Conservation (phyloP, 441 rosid species). For the Rhodomyrtus psidioides region DNA sequence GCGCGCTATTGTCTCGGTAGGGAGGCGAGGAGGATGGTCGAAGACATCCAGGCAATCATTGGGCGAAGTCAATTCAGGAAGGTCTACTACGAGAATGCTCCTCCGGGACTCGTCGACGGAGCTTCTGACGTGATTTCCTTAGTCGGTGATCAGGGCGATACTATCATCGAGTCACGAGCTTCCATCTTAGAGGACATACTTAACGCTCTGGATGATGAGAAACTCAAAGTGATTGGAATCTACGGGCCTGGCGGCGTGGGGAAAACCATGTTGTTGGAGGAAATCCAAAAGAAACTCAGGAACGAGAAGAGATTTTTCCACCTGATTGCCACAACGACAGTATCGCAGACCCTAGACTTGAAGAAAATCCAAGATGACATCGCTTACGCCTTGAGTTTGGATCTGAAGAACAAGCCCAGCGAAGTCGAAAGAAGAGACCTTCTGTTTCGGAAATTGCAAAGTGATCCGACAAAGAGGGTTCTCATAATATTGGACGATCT, state of each 20-base stretch:
- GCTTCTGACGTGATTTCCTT: accelerated
- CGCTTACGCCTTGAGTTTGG: accelerated
- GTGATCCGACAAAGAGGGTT: accelerated
- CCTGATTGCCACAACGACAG: neutral
- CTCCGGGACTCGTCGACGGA: accelerated
- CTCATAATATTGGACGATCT: neutral
- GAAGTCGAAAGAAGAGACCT: accelerated
- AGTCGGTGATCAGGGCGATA: accelerated
- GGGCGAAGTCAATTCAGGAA: accelerated
- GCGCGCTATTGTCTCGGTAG: accelerated
- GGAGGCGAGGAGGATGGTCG: accelerated
- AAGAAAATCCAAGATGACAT: accelerated
- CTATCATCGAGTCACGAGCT: neutral
- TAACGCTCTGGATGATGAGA: neutral
- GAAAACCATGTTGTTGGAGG: neutral
- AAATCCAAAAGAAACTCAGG: neutral
- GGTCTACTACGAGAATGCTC: neutral
- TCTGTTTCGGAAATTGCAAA: accelerated
- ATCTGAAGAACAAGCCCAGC: neutral
- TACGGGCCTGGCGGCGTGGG: neutral
- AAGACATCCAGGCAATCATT: accelerated
- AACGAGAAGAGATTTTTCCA: neutral
- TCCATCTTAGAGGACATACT: neutral
- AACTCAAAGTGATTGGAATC: accelerated
- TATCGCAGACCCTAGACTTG: accelerated